Conservation (phyloP, 306 rosid species). For the Prunus mongolica region DNA sequence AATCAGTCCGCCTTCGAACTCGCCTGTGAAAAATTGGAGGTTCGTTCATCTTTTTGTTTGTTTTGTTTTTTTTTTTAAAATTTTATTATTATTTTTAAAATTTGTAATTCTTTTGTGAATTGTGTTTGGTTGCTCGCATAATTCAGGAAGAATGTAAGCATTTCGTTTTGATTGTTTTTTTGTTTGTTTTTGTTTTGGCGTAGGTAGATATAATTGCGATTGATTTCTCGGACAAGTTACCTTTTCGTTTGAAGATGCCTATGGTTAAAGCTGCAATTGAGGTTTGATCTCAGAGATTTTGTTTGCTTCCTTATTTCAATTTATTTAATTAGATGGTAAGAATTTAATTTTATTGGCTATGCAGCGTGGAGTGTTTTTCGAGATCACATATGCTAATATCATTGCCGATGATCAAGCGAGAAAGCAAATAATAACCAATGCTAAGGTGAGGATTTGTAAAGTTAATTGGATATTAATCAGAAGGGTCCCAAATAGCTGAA, state of each 20-base stretch:
- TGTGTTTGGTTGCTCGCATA: neutral
- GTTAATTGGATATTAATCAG: neutral
- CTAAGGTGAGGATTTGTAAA: conserved; percentile 48
- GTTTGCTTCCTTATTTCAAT: neutral
- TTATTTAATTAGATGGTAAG: neutral
- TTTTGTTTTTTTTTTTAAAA: neutral
- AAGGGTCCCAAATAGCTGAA: neutral
- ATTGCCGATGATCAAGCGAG: conserved; percentile 48
- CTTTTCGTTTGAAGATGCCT: conserved; percentile 67
- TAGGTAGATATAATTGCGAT: conserved; percentile 80
- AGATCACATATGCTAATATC: conserved; percentile 56
- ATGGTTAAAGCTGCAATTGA: conserved; percentile 62
- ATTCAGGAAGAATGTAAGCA: neutral
- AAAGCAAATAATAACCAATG: conserved; percentile 66
- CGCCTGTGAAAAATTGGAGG: conserved; percentile 82
- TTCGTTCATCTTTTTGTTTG: conserved; percentile 14
- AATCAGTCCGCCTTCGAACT: conserved; percentile 60
- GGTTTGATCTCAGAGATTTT: conserved; percentile 28
- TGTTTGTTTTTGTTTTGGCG: conserved; percentile 10
- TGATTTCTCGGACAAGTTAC: conserved; percentile 64
- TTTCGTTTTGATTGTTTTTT: neutral
- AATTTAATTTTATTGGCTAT: conserved; percentile 11
- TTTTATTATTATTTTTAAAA: too few relatives aligned
- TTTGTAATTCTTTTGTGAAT: neutral
- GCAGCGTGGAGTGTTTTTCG: conserved; percentile 85